A percentile compares a stretch with the other conserved stretches of the same genome.
phyloP scores from a whole-genome alignment of 148 eudicot species.

The Polygonum aviculare region DNA sequence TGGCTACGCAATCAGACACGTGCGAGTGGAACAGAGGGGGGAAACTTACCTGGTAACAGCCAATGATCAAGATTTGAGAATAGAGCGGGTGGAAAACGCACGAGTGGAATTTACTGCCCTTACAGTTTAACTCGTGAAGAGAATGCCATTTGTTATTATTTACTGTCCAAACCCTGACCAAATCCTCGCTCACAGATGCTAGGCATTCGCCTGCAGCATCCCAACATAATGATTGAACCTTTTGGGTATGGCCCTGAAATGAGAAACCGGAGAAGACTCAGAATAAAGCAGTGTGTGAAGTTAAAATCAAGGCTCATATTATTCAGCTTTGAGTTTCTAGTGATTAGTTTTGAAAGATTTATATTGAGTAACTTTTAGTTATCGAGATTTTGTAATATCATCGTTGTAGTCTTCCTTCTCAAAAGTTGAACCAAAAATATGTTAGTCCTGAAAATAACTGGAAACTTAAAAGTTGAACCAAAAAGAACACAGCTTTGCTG shows the following conservation, averaged over 20 bases:
- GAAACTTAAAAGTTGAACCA: too few species aligned
- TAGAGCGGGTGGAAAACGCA: slow-evolving; percentile 57
- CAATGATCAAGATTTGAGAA: slow-evolving; percentile 42
- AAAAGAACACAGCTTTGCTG: neutral
- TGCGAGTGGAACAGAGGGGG: neutral
- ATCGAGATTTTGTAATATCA: too few species aligned
- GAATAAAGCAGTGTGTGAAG: neutral
- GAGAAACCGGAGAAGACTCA: slow-evolving; percentile 10
- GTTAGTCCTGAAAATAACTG: too few species aligned
- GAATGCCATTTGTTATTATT: slow-evolving; percentile 19
- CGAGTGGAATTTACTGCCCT: slow-evolving; percentile 44
- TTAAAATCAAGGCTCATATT: neutral
- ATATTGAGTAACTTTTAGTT: too few species aligned
- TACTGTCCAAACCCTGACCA: slow-evolving; percentile 51
- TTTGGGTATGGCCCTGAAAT: slow-evolving; percentile 41
- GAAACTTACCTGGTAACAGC: slow-evolving; percentile 53
- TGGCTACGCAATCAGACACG: neutral
- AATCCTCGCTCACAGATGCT: slow-evolving; percentile 57
- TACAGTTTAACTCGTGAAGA: slow-evolving; percentile 15
- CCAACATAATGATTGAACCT: slow-evolving; percentile 52
- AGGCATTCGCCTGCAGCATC: slow-evolving; percentile 48
- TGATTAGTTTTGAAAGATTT: too few species aligned
- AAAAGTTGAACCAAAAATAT: too few species aligned
- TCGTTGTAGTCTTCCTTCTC: too few species aligned
- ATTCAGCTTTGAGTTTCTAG: too few species aligned